Conservation (phyloP, 371 early-diverging fungal genomes). For the Zychaea mexicana region DNA sequence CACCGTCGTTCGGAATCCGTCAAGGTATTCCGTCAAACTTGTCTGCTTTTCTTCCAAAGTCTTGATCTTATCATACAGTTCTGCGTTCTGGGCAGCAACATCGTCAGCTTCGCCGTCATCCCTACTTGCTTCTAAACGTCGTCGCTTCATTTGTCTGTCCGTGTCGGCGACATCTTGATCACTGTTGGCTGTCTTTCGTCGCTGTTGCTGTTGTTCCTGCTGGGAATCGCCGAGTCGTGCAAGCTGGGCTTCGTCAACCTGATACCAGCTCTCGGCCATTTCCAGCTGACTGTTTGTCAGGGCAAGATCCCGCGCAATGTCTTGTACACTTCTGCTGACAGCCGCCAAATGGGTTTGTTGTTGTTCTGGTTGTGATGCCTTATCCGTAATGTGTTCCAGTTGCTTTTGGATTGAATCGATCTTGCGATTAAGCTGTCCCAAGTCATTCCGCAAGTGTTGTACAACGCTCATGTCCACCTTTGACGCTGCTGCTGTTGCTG, state of each 20-base stretch:
- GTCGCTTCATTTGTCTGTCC: neutral
- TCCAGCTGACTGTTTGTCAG: neutral
- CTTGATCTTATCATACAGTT: neutral
- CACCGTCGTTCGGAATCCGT: slow-evolving; percentile 15
- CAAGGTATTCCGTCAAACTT: slow-evolving; percentile 12
- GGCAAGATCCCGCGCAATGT: neutral
- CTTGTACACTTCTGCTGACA: neutral
- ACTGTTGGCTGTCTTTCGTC: neutral
- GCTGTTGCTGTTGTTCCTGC: too few relatives aligned
- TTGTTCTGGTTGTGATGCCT: neutral
- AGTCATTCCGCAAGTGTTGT: neutral
- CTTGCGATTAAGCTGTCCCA: neutral
- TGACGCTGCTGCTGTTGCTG: neutral
- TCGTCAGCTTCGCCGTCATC: neutral
- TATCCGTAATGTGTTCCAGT: neutral
- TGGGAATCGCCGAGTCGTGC: too few relatives aligned
- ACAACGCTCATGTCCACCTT: neutral
- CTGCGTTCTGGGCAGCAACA: neutral
- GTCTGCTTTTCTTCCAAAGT: slow-evolving; percentile 8
- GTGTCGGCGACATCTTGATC: neutral
- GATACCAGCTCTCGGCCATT: neutral
- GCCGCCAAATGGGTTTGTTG: neutral
- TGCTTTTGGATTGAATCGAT: neutral
- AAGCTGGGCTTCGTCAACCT: neutral
- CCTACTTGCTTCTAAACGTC: neutral